Percentiles rank a stretch among this genome's conserved stretches.
Conservation (phyloP, 2,329 filamentous ascomycete species). For the Blastomyces percursus region DNA sequence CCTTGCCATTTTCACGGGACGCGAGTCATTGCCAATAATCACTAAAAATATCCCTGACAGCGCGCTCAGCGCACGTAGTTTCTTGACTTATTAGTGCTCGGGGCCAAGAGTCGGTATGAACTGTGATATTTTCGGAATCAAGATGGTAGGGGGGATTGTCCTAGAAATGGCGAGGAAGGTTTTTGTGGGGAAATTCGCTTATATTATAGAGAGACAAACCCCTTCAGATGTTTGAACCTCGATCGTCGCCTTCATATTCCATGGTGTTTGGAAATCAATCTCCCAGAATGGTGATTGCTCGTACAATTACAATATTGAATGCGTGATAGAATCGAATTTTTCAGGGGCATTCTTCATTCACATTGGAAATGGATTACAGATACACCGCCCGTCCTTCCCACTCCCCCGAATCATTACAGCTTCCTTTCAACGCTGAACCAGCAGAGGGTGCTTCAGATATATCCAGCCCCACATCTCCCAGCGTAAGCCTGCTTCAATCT, state of each 20-base stretch:
- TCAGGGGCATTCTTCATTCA: not conserved
- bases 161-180: not conserved
- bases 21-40: not conserved
- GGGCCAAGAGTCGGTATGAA: not conserved
- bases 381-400: not conserved
- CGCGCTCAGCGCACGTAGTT: not conserved
- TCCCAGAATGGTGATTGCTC: not conserved
- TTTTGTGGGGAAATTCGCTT: not conserved
- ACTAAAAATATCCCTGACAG: not conserved
- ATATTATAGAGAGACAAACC: not conserved
- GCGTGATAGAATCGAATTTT: not conserved
- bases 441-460: conserved; percentile 17
- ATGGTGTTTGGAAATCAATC: not conserved
- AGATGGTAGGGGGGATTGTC: not conserved
- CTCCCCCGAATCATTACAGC: conserved; percentile 21
- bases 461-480: conserved; percentile 18
- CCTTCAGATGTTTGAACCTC: not conserved
- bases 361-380: conserved; percentile 5
- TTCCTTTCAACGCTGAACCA: not conserved
- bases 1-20: not conserved
- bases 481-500: conserved; percentile 13
- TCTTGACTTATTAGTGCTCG: not conserved
- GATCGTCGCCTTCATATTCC: not conserved
- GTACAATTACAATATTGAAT: not conserved
- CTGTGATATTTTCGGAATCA: not conserved